phyloP scores from a whole-genome alignment of 805 yeast species.

The Kuraishia hungarica region DNA sequence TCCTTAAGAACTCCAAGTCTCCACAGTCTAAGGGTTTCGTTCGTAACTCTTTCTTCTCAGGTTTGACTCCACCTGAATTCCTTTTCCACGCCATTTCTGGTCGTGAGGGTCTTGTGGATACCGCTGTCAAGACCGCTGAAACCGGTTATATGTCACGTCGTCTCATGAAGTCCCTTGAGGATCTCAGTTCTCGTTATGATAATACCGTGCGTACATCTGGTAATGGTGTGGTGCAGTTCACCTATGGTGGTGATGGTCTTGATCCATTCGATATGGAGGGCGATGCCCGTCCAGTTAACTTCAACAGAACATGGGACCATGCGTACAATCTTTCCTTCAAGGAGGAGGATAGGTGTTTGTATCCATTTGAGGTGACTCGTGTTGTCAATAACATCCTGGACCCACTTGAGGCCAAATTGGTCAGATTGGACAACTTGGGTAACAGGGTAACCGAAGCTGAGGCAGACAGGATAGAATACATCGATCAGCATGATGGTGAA shows the following conservation, averaged over 20 bases:
- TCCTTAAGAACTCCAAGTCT: conserved; percentile 89
- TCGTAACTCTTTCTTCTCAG: conserved; percentile 89
- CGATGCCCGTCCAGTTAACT: conserved; percentile 93
- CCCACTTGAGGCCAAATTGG: conserved; percentile 52
- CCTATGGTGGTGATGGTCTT: conserved; percentile 97
- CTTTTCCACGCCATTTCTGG: conserved; percentile 98
- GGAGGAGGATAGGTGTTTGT: conserved; percentile 41
- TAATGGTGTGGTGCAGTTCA: conserved; percentile 94
- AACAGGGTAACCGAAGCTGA: conserved; percentile 34
- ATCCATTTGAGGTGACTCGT: conserved; percentile 62
- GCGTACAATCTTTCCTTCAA: conserved; percentile 66
- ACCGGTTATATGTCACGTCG: conserved; percentile 98
- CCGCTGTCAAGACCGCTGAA: conserved; percentile 99
- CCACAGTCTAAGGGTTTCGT: conserved; percentile 98
- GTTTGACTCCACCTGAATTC: conserved; percentile 93
- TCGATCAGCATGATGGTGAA: conserved; percentile 84
- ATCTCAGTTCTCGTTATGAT: conserved; percentile 88
- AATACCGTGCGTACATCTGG: conserved; percentile 91
- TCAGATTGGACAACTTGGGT: conserved; percentile 72
- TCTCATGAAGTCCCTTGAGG: conserved; percentile 95
- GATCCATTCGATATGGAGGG: conserved; percentile 99
- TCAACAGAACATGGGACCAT: conserved; percentile 91
- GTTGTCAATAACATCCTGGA: conserved; percentile 44
- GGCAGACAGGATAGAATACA: conserved; percentile 45
- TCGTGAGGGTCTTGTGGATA: conserved; percentile 98